Evolutionary conservation across 2,329 filamentous ascomycete genomes (phyloP).

Genomic region (Capronia americana): DNA sequence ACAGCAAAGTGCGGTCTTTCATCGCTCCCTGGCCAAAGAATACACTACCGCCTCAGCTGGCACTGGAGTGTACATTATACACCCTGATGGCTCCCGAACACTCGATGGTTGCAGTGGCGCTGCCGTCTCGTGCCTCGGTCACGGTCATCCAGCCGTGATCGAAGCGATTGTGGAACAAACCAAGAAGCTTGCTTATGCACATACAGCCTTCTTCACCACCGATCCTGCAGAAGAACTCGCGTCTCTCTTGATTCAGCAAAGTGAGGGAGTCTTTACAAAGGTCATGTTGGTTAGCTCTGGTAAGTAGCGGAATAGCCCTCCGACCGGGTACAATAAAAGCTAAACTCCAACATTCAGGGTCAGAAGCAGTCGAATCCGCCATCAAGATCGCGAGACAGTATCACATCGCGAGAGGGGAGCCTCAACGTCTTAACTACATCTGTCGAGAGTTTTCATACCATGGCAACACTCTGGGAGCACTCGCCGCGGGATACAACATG

Average conservation of each 20-base stretch:
- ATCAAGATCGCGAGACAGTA: conserved; percentile 59
- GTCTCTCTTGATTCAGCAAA: conserved; percentile 56
- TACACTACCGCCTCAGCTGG: neutral
- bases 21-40: neutral
- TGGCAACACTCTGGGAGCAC: conserved; percentile 57
- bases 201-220: conserved; percentile 64
- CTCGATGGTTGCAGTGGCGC: conserved; percentile 76
- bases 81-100: neutral
- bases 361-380: conserved; percentile 55
- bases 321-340: no score
- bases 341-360: no score
- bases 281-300: conserved; percentile 62
- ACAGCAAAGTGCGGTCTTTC: conserved; percentile 1
- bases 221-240: conserved; percentile 61
- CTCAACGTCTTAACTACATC: conserved; percentile 50
- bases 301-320: neutral
- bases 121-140: conserved; percentile 72
- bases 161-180: conserved; percentile 66
- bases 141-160: conserved; percentile 58
- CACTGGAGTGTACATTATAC: neutral
- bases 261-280: conserved; percentile 59
- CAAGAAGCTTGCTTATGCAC: conserved; percentile 66
- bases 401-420: conserved; percentile 48
- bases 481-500: conserved; percentile 49
- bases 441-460: conserved; percentile 56